Evolutionary conservation across 257 asterid species (phyloP).

Genomic region (Solanum microdontum): DNA sequence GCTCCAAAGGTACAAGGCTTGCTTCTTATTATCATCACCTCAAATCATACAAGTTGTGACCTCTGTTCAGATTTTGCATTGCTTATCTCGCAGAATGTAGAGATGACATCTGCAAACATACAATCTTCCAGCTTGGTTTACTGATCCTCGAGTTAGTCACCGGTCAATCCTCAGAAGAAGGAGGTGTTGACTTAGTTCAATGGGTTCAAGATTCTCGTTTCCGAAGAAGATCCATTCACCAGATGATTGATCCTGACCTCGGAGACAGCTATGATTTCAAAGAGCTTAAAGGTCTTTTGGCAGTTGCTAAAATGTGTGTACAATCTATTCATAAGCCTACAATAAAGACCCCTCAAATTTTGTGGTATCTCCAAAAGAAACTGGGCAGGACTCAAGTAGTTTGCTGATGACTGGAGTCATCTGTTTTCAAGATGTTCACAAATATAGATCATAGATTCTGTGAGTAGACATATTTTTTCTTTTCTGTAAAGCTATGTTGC

Average conservation of each 20-base stretch:
- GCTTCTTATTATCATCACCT: neutral
- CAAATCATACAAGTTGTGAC: neutral
- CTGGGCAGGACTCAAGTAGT: conserved; percentile 14
- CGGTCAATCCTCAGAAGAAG: conserved; percentile 72
- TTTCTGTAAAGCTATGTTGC: neutral
- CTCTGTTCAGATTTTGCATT: neutral
- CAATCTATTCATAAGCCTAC: conserved; percentile 37
- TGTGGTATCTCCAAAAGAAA: conserved; percentile 71
- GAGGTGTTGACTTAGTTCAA: conserved; percentile 47
- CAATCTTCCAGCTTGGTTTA: conserved; percentile 74
- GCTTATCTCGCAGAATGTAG: conserved; percentile 31
- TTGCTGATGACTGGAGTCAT: neutral
- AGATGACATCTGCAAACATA: conserved; percentile 33
- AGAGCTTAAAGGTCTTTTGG: conserved; percentile 56
- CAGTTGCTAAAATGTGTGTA: conserved; percentile 71
- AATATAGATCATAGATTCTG: neutral
- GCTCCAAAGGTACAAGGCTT: conserved; percentile 35
- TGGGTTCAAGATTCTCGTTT: conserved; percentile 62
- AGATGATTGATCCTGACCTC: conserved; percentile 85
- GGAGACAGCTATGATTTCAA: conserved; percentile 48
- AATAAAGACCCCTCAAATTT: conserved; percentile 39
- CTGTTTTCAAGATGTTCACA: neutral
- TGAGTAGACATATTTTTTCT: neutral
- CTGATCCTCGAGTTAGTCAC: conserved; percentile 79
- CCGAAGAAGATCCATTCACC: conserved; percentile 37